Evolutionary conservation across 352 stramenopile genomes (phyloP), one percentile per base, ranked within the genome.

Genomic region (Pythium aphanidermatum): DNA sequence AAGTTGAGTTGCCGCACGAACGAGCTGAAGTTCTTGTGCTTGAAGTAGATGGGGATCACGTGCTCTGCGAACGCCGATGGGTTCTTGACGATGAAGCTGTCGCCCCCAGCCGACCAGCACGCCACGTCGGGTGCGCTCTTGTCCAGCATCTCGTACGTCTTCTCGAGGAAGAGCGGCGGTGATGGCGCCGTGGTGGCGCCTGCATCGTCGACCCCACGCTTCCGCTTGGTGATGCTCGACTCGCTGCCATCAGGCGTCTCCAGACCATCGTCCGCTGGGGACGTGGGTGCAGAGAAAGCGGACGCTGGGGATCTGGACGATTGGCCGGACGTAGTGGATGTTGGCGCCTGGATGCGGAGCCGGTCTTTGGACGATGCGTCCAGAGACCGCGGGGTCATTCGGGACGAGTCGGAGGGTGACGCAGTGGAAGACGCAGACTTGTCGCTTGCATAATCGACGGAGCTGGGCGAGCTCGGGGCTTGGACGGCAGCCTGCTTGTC

Each of bases 1-100:
- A 96, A 80, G 62, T 96, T 95, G 20, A 96, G 66, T 61, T 96
- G 87, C n/a, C 87, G 74, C 46, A 96, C 85, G 54, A 96, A 96
- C 27, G 78, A 94, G 34, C 76, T 89, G 48, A 96, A 95, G 53
- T 95, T 96, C 55, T 75, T 80, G 73, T 96, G 87, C 65, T 96
- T 95, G 62, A 96, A 96, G 72, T 95, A 96, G 21, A 74, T 61
- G 3, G 87, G 87, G 56, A 96, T 90, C 16, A 96, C 77, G 51
- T 80, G 67, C 51, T 91, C 74, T 0, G 86, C 83, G 59, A 96
- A 96, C 25, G 68, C 69, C 19, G 74, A 58, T 4, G 86, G 80
- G 51, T 92, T 79, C 60, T 95, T 93, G n/a, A 96, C 74, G 29
- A 96, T 68, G 59, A 96, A 95, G 44, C 74, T 90, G 31, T 95